Evolutionary conservation across 495 filamentous ascomycete genomes (phyloP).

Genomic region (Jackrogersella minutella): DNA sequence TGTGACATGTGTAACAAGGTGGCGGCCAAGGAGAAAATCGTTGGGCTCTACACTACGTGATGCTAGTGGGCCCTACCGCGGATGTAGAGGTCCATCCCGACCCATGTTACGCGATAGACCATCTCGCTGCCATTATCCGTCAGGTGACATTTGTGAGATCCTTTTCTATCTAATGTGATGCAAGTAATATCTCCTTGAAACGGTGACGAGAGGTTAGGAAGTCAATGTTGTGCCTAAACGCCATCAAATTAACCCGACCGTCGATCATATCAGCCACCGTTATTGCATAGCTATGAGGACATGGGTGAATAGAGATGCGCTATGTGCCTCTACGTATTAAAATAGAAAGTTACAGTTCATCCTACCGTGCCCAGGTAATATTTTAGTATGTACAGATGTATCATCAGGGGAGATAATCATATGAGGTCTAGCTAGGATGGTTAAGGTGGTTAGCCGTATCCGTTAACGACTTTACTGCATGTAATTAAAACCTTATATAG

Average conservation of each 20-base stretch:
- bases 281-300: constrained; percentile 17
- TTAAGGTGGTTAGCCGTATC: too few species aligned
- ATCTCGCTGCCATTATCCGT: constrained; percentile 41
- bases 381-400: not conserved
- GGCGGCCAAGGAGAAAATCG: constrained; percentile 32
- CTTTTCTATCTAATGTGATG: constrained; percentile 34
- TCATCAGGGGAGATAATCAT: not conserved
- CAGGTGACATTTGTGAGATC: constrained; percentile 44
- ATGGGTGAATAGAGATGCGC: not conserved
- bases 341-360: constrained; percentile 2
- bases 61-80: constrained; percentile 39
- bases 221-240: constrained; percentile 34
- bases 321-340: not conserved
- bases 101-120: constrained; percentile 37
- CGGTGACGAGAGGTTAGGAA: constrained; percentile 26
- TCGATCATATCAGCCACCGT: constrained; percentile 31
- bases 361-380: not conserved
- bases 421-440: not conserved
- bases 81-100: constrained; percentile 44
- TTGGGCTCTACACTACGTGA: constrained; percentile 23
- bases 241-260: constrained; percentile 36
- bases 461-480: not conserved
- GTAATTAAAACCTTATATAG: constrained; percentile 10
- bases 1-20: constrained; percentile 39
- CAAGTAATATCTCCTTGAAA: constrained; percentile 39